Evolutionary conservation across 768 basidiomycete species (phyloP).

Genomic region (Xanthoconium stramineum): DNA sequence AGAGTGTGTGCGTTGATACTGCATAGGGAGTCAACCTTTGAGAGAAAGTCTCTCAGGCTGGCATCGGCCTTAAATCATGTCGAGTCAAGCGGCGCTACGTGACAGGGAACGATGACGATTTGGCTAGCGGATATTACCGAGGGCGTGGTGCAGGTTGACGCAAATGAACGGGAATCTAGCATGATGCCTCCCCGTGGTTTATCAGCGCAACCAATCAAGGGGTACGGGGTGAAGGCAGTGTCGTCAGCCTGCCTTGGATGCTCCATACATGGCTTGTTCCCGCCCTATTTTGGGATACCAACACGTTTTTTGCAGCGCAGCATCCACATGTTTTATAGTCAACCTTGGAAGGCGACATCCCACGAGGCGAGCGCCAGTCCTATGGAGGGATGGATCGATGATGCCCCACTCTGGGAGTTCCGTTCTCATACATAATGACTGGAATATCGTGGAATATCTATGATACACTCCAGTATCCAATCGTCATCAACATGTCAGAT

Average conservation of each 20-base stretch:
- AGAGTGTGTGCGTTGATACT: constrained; percentile 29
- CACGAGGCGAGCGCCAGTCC: constrained; percentile 31
- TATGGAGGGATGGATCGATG: constrained; percentile 16
- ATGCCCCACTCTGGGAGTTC: constrained; percentile 21
- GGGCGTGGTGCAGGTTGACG: constrained; percentile 27
- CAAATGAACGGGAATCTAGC: constrained; percentile 34
- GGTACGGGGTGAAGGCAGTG: constrained; percentile 30
- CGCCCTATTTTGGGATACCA: constrained; percentile 26
- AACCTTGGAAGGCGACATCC: constrained; percentile 16
- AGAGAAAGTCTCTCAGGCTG: constrained; percentile 2
- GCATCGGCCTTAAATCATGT: constrained; percentile 26
- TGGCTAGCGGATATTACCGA: constrained; percentile 35
- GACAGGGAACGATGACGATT: constrained; percentile 23
- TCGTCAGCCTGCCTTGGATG: constrained; percentile 19
- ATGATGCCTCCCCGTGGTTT: constrained; percentile 31
- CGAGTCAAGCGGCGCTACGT: constrained; percentile 21
- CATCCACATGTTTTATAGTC: constrained; percentile 26
- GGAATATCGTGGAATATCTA: constrained; percentile 24
- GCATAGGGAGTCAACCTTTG: constrained; percentile 24
- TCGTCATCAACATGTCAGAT: constrained; percentile 19
- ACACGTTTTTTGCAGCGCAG: constrained; percentile 36
- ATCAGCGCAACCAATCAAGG: constrained; percentile 34
- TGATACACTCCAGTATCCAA: constrained; percentile 21
- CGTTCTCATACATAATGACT: constrained; percentile 31
- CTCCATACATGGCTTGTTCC: constrained; percentile 10